These are phyloP conservation scores for Magnolia officinalis DNA, from an alignment of 164 flowering plant genomes.

Conservation along the genomic window DNA sequence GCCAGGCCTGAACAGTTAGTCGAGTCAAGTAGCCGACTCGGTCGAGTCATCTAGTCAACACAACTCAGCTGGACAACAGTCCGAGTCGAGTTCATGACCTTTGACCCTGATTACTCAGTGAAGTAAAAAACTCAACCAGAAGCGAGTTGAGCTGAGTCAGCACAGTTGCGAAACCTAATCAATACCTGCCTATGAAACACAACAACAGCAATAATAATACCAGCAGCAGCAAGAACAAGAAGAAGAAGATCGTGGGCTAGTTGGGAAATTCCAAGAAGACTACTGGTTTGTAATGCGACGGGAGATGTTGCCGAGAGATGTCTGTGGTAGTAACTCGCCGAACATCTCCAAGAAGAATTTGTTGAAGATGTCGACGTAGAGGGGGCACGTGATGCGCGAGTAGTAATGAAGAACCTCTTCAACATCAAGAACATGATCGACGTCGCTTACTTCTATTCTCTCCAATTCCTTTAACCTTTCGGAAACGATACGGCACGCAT, in stretches of 20 bases:
- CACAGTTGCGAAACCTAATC: not conserved
- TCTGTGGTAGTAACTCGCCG: slow-evolving; percentile 31
- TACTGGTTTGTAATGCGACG: not conserved
- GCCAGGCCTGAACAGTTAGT: no score
- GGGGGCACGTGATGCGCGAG: slow-evolving; percentile 69
- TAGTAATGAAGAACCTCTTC: slow-evolving; percentile 77
- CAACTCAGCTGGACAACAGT: no score
- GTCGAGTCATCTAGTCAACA: no score
- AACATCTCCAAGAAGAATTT: slow-evolving; percentile 61
- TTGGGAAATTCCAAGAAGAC: not conserved
- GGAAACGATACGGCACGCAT: slow-evolving; percentile 23
- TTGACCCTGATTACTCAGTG: no score
- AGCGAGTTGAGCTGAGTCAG: not conserved
- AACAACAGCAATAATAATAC: not conserved
- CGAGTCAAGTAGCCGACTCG: no score
- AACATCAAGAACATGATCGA: slow-evolving; percentile 62
- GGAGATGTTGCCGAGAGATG: not conserved
- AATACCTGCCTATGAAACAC: no score
- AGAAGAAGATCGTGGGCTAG: not conserved
- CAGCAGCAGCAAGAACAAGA: not conserved
- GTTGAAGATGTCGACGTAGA: slow-evolving; percentile 75
- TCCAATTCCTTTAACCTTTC: slow-evolving; percentile 63
- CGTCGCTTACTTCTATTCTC: slow-evolving; percentile 47
- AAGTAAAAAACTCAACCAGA: no score
- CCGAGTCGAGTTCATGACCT: no score